A percentile compares a stretch with the other conserved stretches of the same genome.
phyloP scores from a whole-genome alignment of 2,329 filamentous ascomycete species.

The Diaporthe sp. region DNA sequence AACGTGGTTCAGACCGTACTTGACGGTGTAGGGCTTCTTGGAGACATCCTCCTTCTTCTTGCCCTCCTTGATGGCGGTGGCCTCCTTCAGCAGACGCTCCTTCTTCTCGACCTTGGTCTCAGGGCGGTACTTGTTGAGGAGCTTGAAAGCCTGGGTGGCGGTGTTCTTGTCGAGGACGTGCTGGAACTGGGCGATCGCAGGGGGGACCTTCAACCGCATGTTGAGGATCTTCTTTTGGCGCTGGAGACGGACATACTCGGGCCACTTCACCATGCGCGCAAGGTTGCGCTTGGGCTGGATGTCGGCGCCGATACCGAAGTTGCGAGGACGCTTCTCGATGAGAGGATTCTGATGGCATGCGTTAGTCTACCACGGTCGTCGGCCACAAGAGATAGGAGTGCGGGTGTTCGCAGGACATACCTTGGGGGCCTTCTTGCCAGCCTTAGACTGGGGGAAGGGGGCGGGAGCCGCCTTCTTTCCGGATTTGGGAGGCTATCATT shows the following conservation, averaged over 20 bases:
- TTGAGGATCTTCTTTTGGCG: conserved; percentile 95
- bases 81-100: conserved; percentile 98
- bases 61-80: conserved; percentile 96
- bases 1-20: conserved; percentile 99
- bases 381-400: neutral
- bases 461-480: conserved; percentile 98
- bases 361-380: conserved; percentile 42
- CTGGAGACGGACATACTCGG: conserved; percentile 98
- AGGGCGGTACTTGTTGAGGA: conserved; percentile 99
- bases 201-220: conserved; percentile 98
- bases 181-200: conserved; percentile 97
- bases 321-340: conserved; percentile 96
- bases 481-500: conserved; percentile 99
- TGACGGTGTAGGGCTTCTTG: conserved; percentile 99
- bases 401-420: conserved; percentile 68
- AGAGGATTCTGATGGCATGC: conserved; percentile 86
- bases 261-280: conserved; percentile 99
- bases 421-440: conserved; percentile 97
- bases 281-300: conserved; percentile 97
- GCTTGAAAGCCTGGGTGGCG: conserved; percentile 97
- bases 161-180: conserved; percentile 97
- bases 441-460: conserved; percentile 96
- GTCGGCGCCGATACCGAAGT: conserved; percentile 99
- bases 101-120: conserved; percentile 99
- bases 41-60: conserved; percentile 99